Evolutionary conservation across 257 asterid species (phyloP), one percentile per base, ranked within the genome.

Genomic region (Gentiana dahurica): DNA sequence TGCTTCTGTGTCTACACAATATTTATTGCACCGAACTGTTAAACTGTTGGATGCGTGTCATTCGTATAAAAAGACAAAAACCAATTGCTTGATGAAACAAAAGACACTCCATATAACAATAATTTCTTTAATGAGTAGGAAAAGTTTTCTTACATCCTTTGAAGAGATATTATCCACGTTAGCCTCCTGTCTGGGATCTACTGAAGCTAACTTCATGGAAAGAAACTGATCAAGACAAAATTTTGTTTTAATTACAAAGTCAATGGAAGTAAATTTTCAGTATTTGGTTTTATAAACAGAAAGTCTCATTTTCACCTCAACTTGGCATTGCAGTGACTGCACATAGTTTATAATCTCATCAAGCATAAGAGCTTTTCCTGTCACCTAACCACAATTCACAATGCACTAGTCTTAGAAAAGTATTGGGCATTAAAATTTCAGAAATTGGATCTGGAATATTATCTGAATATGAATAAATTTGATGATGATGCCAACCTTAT

Each of bases 331-430:
- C 61, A 91, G 72, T 63, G 94, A 88, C 75, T 91, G 96, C 24
- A 91, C 96, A 65, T 91, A 91, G 53, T 83, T 87, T 75, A 91
- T 87, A 74, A 87, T 91, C 74, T 87, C 96, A 65, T 85, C 96
- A 4, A 91, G 91, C 96, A 91, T 87, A 43, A 91, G 80, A 4
- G 96, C 95, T 76, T 91, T 91, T 64, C 96, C 96, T 35, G 95
- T 87, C 58, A 89, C 95, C 97, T 86, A 76, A 62, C 35, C 7
- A n/a, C 6, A 62, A 46, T 49, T 36, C 10, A 61, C n/a, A 34
- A 8, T 7, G 24, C 53, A 52, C 24, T 24, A 24, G 46, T 32
- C 32, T 70, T 56, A 53, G 61, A 36, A 11, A 32, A 35, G 59
- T 8, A 4, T 41, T 41, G 9, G 9, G 6, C 46, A 1, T 5